Evolutionary conservation across 2,329 filamentous ascomycete species (phyloP), one percentile per base, ranked within the genome.

Genomic region (Pestalotiopsis sp.): DNA sequence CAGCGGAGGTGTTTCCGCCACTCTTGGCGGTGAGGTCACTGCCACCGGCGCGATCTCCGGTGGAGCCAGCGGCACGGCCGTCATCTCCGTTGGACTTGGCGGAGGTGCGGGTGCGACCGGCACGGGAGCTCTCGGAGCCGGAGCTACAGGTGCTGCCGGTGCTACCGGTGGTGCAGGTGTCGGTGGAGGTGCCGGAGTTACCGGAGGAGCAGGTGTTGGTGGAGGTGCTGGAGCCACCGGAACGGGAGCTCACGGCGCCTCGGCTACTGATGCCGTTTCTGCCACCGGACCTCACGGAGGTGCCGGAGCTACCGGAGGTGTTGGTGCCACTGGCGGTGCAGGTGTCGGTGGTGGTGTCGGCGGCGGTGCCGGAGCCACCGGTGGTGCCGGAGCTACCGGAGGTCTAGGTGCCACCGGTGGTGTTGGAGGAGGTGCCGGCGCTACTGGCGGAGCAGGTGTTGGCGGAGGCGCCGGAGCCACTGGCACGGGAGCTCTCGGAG

Each of bases 21-120:
- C 52, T 7, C 27, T 68, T 39, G 52, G 52, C 20, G 66, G 60
- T 31, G 61, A 64, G 61, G 20, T 64, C 25, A 64, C 61, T 31
- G 61, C 61, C 23, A 45, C 61, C 11, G 41, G 38, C 1, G 61
- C 20, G 7, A 31, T 45, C 38, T 27, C 38, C 39, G 41, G 41
- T 13, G 52, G 64, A 57, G 64, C 36, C 13, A 31, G 20, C 11
- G 64, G 20, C 45, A 57, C 45, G 17, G 61, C 61, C 39, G 38
- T 52, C 20, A 64, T 52, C 17, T 23, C 61, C 39, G 25, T 45
- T 20, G 61, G 61, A 13, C 36, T 23, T 39, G 61, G 61, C 61
- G 41, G 41, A 45, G 20, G 45, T 57, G 64, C 41, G 5, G 23
- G 20, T n/a, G 64, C 20, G 14, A 27, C 41, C 25, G 49, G 63